These are phyloP conservation scores for Sporisorium iseilematis-ciliati DNA, from an alignment of 1,284 basidiomycete genomes.

Conservation along the genomic window DNA sequence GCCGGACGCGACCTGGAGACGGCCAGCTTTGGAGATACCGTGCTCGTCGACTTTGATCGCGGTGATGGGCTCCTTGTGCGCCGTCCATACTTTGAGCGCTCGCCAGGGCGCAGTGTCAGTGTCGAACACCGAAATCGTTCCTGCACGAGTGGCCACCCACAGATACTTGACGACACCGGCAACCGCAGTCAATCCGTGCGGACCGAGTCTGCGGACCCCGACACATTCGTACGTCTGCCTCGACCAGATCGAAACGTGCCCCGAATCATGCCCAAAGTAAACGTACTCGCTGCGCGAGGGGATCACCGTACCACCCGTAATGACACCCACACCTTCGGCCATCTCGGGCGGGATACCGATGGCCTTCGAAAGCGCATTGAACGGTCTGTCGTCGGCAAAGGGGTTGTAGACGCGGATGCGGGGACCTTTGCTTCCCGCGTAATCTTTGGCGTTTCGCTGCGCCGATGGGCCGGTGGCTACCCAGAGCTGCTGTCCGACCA, in stretches of 20 bases:
- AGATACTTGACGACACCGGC: slow-evolving; percentile 71
- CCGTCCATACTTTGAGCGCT: slow-evolving; percentile 89
- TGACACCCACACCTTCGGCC: slow-evolving; percentile 79
- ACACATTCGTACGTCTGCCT: slow-evolving; percentile 49
- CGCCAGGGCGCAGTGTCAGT: slow-evolving; percentile 76
- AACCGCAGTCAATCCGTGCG: slow-evolving; percentile 59
- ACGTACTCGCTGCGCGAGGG: slow-evolving; percentile 78
- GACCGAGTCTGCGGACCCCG: slow-evolving; percentile 44
- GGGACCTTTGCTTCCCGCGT: slow-evolving; percentile 36
- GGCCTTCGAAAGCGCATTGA: slow-evolving; percentile 63
- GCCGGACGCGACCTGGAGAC: slow-evolving; percentile 81
- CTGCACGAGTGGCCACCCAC: slow-evolving; percentile 87
- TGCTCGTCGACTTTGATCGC: slow-evolving; percentile 76
- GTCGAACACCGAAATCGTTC: slow-evolving; percentile 86
- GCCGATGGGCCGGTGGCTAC: slow-evolving; percentile 42
- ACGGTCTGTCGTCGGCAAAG: slow-evolving; percentile 61
- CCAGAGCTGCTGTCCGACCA: slow-evolving; percentile 66
- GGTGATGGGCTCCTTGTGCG: slow-evolving; percentile 80
- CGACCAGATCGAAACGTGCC: slow-evolving; percentile 72
- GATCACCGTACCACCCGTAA: slow-evolving; percentile 83
- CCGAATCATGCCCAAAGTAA: slow-evolving; percentile 94
- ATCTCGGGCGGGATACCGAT: slow-evolving; percentile 71
- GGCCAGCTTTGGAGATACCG: slow-evolving; percentile 40
- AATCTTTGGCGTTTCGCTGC: slow-evolving; percentile 27
- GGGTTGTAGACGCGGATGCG: slow-evolving; percentile 66